Conservation (phyloP, 495 filamentous ascomycete species). For the Thermothielavioides terrestris region DNA sequence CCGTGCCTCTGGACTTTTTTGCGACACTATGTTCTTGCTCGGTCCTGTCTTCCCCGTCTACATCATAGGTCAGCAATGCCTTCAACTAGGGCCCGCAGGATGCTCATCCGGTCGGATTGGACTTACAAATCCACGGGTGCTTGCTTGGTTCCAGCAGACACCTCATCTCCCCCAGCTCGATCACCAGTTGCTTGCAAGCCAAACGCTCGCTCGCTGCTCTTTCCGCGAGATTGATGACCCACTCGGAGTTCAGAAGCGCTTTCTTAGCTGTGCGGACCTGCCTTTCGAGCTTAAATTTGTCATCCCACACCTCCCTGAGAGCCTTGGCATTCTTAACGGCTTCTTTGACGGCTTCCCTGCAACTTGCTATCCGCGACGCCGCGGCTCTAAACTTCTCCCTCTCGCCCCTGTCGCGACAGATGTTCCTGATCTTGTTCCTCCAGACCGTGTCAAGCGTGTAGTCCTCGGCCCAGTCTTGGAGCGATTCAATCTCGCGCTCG, state of each 20-base stretch:
- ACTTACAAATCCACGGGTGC: slow-evolving; percentile 17
- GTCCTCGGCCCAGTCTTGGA: slow-evolving; percentile 13
- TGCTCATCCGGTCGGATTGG: background rate
- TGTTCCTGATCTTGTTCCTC: slow-evolving; percentile 14
- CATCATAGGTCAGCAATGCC: background rate
- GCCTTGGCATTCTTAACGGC: slow-evolving; percentile 5
- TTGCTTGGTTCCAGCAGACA: slow-evolving; percentile 7
- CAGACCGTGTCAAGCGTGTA: slow-evolving; percentile 18
- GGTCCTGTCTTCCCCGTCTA: background rate
- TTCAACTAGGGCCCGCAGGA: too few species aligned
- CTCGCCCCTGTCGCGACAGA: background rate
- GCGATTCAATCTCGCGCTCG: slow-evolving; percentile 2
- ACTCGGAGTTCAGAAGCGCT: slow-evolving; percentile 8
- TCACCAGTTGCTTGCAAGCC: slow-evolving; percentile 12
- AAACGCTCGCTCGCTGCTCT: slow-evolving; percentile 5
- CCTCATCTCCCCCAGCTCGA: slow-evolving; percentile 14
- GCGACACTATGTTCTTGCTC: background rate
- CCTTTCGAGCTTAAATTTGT: slow-evolving; percentile 3
- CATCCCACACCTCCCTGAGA: background rate
- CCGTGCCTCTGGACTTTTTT: too few species aligned
- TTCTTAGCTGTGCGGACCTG: slow-evolving; percentile 16
- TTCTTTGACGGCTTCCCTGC: background rate
- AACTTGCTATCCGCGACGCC: background rate
- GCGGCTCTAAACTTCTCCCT: slow-evolving; percentile 1
- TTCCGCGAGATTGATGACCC: slow-evolving; percentile 11